Percentiles rank a stretch among this genome's conserved stretches.
Conservation (phyloP, 2,329 filamentous ascomycete species). For the Aureobasidium sp. region DNA sequence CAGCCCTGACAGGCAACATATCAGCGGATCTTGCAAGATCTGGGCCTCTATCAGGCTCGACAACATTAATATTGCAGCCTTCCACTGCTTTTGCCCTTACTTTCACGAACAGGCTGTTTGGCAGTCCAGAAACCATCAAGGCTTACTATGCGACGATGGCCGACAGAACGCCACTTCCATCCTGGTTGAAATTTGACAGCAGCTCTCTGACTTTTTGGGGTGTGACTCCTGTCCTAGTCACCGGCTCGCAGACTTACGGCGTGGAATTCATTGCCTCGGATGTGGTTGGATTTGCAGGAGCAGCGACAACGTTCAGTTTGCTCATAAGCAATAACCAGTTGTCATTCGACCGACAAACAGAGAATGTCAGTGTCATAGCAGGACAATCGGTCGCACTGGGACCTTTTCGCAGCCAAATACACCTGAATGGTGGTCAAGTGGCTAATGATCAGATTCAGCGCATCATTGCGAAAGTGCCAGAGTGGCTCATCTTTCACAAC, state of each 20-base stretch:
- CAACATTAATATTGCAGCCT: conserved; percentile 43
- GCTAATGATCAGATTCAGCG: not conserved
- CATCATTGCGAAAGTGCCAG: conserved; percentile 40
- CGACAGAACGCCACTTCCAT: conserved; percentile 74
- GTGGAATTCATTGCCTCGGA: conserved; percentile 73
- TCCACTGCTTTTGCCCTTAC: conserved; percentile 36
- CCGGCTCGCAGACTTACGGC: conserved; percentile 64
- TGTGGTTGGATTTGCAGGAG: conserved; percentile 66
- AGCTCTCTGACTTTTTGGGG: conserved; percentile 61
- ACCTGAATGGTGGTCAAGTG: conserved; percentile 48
- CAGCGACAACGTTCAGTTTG: conserved; percentile 60
- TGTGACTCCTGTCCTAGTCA: conserved; percentile 57
- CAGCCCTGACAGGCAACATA: conserved; percentile 50
- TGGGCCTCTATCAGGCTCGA: conserved; percentile 49
- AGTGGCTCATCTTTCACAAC: conserved; percentile 63
- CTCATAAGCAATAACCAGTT: conserved; percentile 65
- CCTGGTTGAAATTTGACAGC: conserved; percentile 73
- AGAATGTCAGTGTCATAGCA: conserved; percentile 52
- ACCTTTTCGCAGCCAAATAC: conserved; percentile 46
- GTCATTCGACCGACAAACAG: conserved; percentile 51
- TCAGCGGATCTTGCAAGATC: conserved; percentile 51
- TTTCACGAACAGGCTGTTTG: conserved; percentile 51
- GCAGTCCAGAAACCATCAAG: conserved; percentile 42
- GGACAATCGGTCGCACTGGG: conserved; percentile 42
- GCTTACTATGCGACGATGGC: conserved; percentile 69